These are phyloP conservation scores for Nepenthes alata DNA, from an alignment of 179 eudicot species.

Conservation along the genomic window DNA sequence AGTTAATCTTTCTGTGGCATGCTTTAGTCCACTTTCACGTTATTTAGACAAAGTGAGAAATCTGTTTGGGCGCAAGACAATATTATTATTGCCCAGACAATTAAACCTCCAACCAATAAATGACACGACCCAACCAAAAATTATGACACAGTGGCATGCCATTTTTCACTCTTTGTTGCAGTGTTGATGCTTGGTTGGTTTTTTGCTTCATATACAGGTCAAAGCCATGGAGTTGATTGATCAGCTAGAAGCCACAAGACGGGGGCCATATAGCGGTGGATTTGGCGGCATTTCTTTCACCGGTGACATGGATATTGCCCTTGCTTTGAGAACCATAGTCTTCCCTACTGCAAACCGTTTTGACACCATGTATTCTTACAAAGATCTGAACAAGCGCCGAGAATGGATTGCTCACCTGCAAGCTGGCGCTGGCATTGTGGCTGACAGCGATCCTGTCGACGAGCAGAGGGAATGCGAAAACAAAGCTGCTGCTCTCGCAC, in stretches of 20 bases:
- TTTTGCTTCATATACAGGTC: slow-evolving; percentile 16
- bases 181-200: no score
- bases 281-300: slow-evolving; percentile 47
- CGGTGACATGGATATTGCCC: slow-evolving; percentile 47
- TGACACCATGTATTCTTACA: slow-evolving; percentile 43
- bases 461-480: slow-evolving; percentile 44
- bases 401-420: slow-evolving; percentile 48
- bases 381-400: slow-evolving; percentile 17
- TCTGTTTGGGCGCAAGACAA: no score
- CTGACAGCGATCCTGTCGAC: slow-evolving; percentile 37
- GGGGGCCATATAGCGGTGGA: slow-evolving; percentile 51
- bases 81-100: no score
- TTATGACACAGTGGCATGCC: no score
- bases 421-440: slow-evolving; percentile 46
- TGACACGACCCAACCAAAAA: no score
- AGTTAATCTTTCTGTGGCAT: no score
- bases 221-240: slow-evolving; percentile 49
- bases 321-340: slow-evolving; percentile 42
- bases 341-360: slow-evolving; percentile 27
- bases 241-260: slow-evolving; percentile 34
- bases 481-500: slow-evolving; percentile 48
- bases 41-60: no score
- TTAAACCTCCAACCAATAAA: no score
- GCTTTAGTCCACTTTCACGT: no score
- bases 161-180: no score